A percentile compares a stretch with the other conserved stretches of the same genome.
Conservation (phyloP, 352 stramenopile species). For the Pythium chondricola region DNA sequence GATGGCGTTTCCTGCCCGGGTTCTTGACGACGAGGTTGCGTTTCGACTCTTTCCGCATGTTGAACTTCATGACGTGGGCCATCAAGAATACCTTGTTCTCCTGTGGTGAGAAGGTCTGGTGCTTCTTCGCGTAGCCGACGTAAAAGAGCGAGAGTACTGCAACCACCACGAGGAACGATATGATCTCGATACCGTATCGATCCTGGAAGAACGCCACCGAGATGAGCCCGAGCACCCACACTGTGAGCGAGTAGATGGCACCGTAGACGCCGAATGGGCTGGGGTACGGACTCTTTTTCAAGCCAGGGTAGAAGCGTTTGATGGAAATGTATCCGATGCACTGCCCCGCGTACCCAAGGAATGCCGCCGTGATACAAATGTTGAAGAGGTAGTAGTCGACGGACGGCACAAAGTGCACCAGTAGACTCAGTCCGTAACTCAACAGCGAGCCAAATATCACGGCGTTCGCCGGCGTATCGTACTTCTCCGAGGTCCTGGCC, state of each 20-base stretch:
- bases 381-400: constrained; percentile 21
- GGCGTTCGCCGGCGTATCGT: constrained; percentile 22
- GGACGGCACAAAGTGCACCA: constrained; percentile 17
- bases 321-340: constrained; percentile 30
- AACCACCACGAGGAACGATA: constrained; percentile 9
- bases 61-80: constrained; percentile 26
- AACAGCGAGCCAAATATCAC: constrained; percentile 16
- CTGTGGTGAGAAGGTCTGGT: constrained; percentile 26
- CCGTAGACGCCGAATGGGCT: constrained; percentile 24
- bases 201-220: constrained; percentile 23
- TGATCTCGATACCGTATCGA: constrained; percentile 9
- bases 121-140: constrained; percentile 18
- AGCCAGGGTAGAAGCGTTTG: constrained; percentile 10
- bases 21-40: constrained; percentile 12
- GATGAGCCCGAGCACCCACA: constrained; percentile 25
- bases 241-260: constrained; percentile 20
- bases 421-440: constrained; percentile 20
- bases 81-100: constrained; percentile 28
- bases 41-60: constrained; percentile 7
- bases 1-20: constrained; percentile 8
- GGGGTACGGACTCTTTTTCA: constrained; percentile 15
- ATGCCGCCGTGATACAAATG: constrained; percentile 19
- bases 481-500: constrained; percentile 11
- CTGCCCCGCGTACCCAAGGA: constrained; percentile 23
- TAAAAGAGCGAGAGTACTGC: constrained; percentile 19